Base-by-base conservation (phyloP, 768 basidiomycete genomes). In the Lentinula guzmanii region DNA sequence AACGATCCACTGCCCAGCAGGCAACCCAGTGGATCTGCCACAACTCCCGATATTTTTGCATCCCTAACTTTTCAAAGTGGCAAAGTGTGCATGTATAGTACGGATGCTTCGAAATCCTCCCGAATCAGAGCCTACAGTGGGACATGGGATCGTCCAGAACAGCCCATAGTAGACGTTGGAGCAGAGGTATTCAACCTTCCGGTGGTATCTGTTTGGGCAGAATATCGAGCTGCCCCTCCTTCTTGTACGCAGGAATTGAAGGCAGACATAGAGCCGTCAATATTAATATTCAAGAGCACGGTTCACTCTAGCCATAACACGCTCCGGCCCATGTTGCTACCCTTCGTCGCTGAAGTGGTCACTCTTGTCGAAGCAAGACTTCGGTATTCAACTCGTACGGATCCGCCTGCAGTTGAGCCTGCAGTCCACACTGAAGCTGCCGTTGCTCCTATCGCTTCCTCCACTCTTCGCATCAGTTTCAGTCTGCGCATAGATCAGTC, bases 401-500 rank as follows among this genome's bases (percentile, higher is more conserved):
- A 68, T 18, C 65, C 65, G 10, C 31, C 35, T 6, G 31, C 51
- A n/a, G 52, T 41, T n/a, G 37, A 52, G 39, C 31, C n/a, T 52
- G 31, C 48, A 9, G 11, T 60, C 21, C 13, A 52, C 18, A 11
- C 39, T 24, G 18, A 41, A 8, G 10, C 33, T 15, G 37, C 16
- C 4, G 16, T 37, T 16, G 55, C 6, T 46, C 10, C 34, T 28
- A 42, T 52, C 6, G 41, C 54, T 35, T 6, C 53, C 18, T 77
- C 81, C 18, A 79, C 82, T 62, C 77, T 93, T 70, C 86, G 86
- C 59, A 84, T 96, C 65, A 90, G 84, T 63, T 85, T 97, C 74
- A 93, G 92, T 66, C 79, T 98, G 37, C 90, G 92, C 33, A 96
- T 98, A 65, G 94, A 98, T 69, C 83, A 88, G 68, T 98, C 96